A percentile compares a stretch with the other conserved stretches of the same genome.
These are phyloP conservation scores for Rutstroemia sp. DNA, from an alignment of 2,329 filamentous ascomycete genomes.

Conservation along the genomic window DNA sequence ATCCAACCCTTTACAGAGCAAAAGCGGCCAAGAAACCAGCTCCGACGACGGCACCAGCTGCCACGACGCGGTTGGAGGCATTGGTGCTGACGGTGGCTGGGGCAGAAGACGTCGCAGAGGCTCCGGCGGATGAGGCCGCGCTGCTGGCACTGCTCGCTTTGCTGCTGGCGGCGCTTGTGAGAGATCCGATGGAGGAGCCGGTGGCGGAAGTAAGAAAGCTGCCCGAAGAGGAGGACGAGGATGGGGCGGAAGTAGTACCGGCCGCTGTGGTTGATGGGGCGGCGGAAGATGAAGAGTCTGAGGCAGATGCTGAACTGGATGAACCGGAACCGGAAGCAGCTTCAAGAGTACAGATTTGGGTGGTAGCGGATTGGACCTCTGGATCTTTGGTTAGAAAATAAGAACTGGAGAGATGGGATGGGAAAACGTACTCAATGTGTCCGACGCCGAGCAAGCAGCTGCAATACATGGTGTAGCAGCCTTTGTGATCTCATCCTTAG, in stretches of 20 bases:
- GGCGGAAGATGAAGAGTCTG: neutral
- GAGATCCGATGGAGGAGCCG: neutral
- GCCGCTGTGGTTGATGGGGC: neutral
- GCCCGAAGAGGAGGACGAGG: neutral
- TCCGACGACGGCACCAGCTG: constrained; percentile 11
- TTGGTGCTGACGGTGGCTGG: neutral
- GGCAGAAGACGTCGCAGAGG: constrained; percentile 1
- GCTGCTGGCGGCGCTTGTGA: neutral
- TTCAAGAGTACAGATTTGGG: neutral
- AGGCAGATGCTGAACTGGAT: neutral
- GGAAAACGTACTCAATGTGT: constrained; percentile 20
- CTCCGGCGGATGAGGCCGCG: neutral
- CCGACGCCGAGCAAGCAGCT: constrained; percentile 13
- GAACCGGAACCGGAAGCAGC: constrained; percentile 2
- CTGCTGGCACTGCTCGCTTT: neutral
- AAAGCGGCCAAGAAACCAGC: constrained; percentile 19
- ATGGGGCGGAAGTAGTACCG: neutral
- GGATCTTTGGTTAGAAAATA: neutral
- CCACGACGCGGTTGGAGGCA: constrained; percentile 5
- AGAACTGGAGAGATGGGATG: neutral
- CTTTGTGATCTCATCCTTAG: constrained; percentile 14
- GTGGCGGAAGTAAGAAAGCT: neutral
- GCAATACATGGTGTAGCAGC: constrained; percentile 20
- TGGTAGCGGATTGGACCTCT: neutral
- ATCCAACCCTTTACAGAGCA: constrained; percentile 12